These are phyloP conservation scores for Boletus sp. DNA, from an alignment of 1,284 basidiomycete species.

Conservation along the genomic window DNA sequence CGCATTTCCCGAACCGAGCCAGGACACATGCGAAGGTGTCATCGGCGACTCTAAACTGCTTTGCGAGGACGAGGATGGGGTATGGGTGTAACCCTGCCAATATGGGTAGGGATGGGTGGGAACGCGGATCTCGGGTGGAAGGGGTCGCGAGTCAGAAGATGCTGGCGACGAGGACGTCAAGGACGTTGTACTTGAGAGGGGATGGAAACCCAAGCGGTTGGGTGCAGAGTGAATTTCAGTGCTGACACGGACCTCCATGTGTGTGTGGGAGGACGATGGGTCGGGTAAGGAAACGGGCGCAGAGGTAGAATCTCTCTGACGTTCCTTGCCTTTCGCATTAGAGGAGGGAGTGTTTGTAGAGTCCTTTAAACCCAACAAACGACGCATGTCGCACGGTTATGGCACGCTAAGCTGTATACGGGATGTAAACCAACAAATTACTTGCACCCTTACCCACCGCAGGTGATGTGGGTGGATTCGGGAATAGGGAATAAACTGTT, in stretches of 20 bases:
- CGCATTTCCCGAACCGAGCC: constrained; percentile 26
- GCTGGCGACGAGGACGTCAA: constrained; percentile 19
- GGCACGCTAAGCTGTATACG: constrained; percentile 5
- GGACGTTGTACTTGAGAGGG: constrained; percentile 23
- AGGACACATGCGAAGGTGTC: constrained; percentile 38
- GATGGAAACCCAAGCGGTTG: constrained; percentile 16
- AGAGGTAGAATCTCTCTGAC: constrained; percentile 12
- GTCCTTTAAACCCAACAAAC: constrained; percentile 30
- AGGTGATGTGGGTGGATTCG: constrained; percentile 13
- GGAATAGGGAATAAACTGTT: constrained; percentile 7
- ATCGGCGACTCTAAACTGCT: constrained; percentile 33
- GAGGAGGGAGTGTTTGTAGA: constrained; percentile 9
- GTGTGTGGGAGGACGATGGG: constrained; percentile 3
- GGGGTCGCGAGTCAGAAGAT: constrained; percentile 18
- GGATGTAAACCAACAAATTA: constrained; percentile 19
- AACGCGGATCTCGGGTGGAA: constrained; percentile 33
- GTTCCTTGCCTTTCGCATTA: constrained; percentile 26
- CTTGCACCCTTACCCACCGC: constrained; percentile 18
- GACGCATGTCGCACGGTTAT: constrained; percentile 26
- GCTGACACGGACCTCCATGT: constrained; percentile 29
- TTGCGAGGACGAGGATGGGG: constrained; percentile 31
- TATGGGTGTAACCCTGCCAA: constrained; percentile 31
- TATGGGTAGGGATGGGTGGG: constrained; percentile 33
- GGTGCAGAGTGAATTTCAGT: constrained; percentile 29
- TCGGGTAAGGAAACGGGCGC: constrained; percentile 8